A percentile compares a stretch with the other conserved stretches of the same genome.
Evolutionary conservation across 441 rosid species (phyloP).

Genomic region (Jatropha multifida): DNA sequence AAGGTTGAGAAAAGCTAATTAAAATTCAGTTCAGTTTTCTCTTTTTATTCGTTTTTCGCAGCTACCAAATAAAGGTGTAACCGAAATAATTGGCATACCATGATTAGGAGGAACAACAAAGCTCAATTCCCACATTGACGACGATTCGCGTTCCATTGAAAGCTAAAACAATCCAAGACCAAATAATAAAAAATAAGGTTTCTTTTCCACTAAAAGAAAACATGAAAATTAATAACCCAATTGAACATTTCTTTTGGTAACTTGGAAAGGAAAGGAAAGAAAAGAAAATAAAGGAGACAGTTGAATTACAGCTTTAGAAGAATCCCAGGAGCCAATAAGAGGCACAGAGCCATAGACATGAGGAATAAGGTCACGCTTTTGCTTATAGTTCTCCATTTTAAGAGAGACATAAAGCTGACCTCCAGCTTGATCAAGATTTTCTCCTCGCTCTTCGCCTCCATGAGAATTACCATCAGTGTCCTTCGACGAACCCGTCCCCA

Average conservation of each 20-base stretch:
- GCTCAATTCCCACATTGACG: constrained; percentile 86
- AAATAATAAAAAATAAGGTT: not conserved
- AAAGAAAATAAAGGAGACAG: not conserved
- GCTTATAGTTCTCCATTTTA: constrained; percentile 82
- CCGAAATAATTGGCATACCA: constrained; percentile 37
- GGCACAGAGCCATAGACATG: constrained; percentile 91
- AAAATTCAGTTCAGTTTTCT: constrained; percentile 8
- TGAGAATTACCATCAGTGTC: constrained; percentile 48
- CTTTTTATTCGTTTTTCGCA: too few relatives aligned
- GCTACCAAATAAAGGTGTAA: constrained; percentile 10
- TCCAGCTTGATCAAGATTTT: constrained; percentile 54
- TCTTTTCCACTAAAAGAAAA: not conserved
- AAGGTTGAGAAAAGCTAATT: not conserved
- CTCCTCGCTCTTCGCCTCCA: constrained; percentile 44
- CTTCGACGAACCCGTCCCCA: constrained; percentile 80
- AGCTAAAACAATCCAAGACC: constrained; percentile 39
- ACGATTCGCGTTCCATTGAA: constrained; percentile 87
- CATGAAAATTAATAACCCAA: not conserved
- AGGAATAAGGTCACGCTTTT: constrained; percentile 80
- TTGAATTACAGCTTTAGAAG: constrained; percentile 69
- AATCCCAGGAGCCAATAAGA: constrained; percentile 93
- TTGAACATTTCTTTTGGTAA: not conserved
- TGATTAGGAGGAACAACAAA: constrained; percentile 98
- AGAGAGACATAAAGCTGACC: constrained; percentile 88
- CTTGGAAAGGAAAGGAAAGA: not conserved